Conservation (phyloP, 108 stramenopile species). For the Cylindrotheca closterium region DNA sequence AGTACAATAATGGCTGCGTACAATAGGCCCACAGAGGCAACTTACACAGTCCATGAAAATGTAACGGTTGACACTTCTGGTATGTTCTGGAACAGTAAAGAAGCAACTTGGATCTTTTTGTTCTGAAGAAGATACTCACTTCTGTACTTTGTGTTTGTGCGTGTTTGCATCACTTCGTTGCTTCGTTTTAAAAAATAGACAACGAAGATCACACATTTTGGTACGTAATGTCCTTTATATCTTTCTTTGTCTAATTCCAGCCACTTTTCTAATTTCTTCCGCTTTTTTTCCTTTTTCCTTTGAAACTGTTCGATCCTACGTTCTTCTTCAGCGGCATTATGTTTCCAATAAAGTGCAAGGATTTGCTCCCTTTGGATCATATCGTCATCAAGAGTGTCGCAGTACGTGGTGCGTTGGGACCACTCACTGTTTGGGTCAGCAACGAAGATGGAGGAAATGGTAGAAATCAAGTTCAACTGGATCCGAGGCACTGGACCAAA, state of each 20-base stretch:
- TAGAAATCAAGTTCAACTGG: conserved; percentile 17
- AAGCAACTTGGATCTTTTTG: too few species aligned
- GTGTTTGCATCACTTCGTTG: conserved; percentile 7
- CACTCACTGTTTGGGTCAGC: conserved; percentile 81
- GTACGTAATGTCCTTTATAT: conserved; percentile 22
- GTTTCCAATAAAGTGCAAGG: conserved; percentile 84
- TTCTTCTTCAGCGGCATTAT: conserved; percentile 80
- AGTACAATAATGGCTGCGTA: conserved; percentile 69
- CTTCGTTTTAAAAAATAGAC: conserved; percentile 38
- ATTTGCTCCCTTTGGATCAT: conserved; percentile 68
- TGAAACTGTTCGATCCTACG: too few species aligned
- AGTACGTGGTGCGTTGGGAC: conserved; percentile 62
- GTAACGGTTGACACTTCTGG: conserved; percentile 73
- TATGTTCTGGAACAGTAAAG: conserved; percentile 12
- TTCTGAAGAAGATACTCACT: too few species aligned
- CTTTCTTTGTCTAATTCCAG: conserved; percentile 2
- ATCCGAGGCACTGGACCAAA: conserved; percentile 63
- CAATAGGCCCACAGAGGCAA: conserved; percentile 73
- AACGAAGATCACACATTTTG: conserved; percentile 91
- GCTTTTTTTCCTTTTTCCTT: conserved; percentile 15
- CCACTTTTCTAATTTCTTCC: too few species aligned
- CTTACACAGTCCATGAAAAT: conserved; percentile 74
- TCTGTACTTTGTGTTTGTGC: too few species aligned
- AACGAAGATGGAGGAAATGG: conserved; percentile 30
- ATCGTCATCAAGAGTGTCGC: conserved; percentile 67